Evolutionary conservation across 2,329 filamentous ascomycete genomes (phyloP), one percentile per base, ranked within the genome.

Genomic region (Rutstroemia sp.): DNA sequence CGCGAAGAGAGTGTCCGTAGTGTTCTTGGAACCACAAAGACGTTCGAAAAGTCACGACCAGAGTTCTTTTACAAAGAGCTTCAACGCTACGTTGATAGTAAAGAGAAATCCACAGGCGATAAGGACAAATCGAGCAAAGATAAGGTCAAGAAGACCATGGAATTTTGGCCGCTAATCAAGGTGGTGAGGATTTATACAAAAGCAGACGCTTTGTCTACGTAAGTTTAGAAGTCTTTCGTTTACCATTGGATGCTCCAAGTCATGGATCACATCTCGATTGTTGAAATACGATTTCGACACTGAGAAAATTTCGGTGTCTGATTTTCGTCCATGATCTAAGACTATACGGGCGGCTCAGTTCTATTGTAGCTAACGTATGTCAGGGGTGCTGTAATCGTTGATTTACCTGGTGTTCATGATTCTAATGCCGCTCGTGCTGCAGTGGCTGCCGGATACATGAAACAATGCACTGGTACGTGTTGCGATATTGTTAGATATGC

Each of bases 361-460:
- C 6, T 7, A 4, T 37, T 2, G 10, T 27, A 21, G 25, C 41
- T 52, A 45, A 46, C 27, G 5, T 5, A 16, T 27, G 3, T 25
- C 12, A 74, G 76, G 5, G 78, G 79, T 0, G 73, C 78, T 2
- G 73, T 76, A 0, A 68, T 82, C 4, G 78, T 81, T 0, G 78
- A 82, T 59, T 69, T 82, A 0, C 79, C 79, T 0, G 79, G 80
- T 18, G 72, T 79, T 0, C 75, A 77, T 0, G 79, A 83, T 59
- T 73, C 71, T 0, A 78, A 78, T 59, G 73, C 73, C 21, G 75
- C 75, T 25, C 71, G 76, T 49, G 69, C 77, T 8, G 71, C 73
- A 47, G 72, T 74, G 37, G 75, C 77, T 34, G 74, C 73, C 5
- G 69, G 38, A 0, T 86, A 86, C 61, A 77, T 85, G 69, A 79